Evolutionary conservation across 257 asterid species (phyloP).

Genomic region (Cordia subcordata): DNA sequence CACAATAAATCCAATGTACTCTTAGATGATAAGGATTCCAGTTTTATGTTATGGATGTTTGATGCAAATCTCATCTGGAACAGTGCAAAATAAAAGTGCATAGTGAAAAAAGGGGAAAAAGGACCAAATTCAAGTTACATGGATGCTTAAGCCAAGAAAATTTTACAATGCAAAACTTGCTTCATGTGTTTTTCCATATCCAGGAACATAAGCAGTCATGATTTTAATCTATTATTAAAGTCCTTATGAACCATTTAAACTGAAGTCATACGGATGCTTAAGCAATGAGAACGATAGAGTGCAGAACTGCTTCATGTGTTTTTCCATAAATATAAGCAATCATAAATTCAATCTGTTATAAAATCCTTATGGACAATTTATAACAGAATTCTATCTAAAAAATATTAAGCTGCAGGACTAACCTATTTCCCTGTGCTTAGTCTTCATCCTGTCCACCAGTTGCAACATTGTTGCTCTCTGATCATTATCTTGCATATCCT

Average conservation of each 20-base stretch:
- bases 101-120: neutral
- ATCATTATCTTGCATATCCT: constrained; percentile 69
- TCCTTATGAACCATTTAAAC: too few relatives aligned
- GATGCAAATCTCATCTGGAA: neutral
- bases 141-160: neutral
- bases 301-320: neutral
- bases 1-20: too few relatives aligned
- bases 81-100: neutral
- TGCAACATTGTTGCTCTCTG: constrained; percentile 84
- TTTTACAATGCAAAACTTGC: neutral
- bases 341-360: too few relatives aligned
- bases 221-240: too few relatives aligned
- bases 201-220: neutral
- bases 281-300: neutral
- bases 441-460: constrained; percentile 80
- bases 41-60: neutral
- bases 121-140: neutral
- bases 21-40: too few relatives aligned
- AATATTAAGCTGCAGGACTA: constrained; percentile 22
- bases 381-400: neutral
- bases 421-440: constrained; percentile 60
- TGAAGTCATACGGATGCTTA: neutral
- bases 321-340: neutral
- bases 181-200: too few relatives aligned
- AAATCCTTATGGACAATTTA: too few relatives aligned